Base-by-base conservation (phyloP, 2,329 filamentous ascomycete species). In the Aphanocladium album region DNA sequence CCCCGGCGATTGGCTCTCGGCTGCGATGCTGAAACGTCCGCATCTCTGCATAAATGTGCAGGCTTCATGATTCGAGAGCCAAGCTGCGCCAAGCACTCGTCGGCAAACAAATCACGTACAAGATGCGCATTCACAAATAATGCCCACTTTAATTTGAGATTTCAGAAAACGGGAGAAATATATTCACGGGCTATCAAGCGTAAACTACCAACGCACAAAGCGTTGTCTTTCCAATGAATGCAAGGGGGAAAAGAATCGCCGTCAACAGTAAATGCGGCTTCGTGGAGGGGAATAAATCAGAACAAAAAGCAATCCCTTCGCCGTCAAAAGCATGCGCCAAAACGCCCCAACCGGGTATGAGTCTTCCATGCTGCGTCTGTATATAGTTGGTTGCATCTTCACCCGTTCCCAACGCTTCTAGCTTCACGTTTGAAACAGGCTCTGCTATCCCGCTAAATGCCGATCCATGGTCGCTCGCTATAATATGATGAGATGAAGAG, bases 1-100 rank as follows among this genome's bases (percentile, higher is more conserved):
- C 41, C n/a, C 45, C 17, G 12, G 17, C 16, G n/a, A 57, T 57
- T 57, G 55, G 55, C 55, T 52, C 37, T 8, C 25, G 4, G 21
- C 9, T 33, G 3, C 11, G 12, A 59, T 16, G 19, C 56, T 59
- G 56, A 59, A 59, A 59, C 56, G 47, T 43, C 45, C 35, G 12
- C 45, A 2, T 33, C 7, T n/a, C 33, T 39, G 56, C 56, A 59
- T 59, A 27, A 59, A 23, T 37, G 3, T 33, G 37, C 47, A 45
- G 23, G 56, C 56, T 25, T 45, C 56, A 41, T 43, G 46, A 39
- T 41, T 57, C 55, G 50, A 41, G 25, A 43, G 14, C 39, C 39
- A 43, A 43, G 39, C 39, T 5, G 14, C 7, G 25, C 46, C 37
- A 43, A 35, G 25, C 37, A 43, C 27, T 21, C 35, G 46, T 9